A percentile compares a stretch with the other conserved stretches of the same genome.
phyloP scores from a whole-genome alignment of 2,329 filamentous ascomycete species.

The Calycina marina region DNA sequence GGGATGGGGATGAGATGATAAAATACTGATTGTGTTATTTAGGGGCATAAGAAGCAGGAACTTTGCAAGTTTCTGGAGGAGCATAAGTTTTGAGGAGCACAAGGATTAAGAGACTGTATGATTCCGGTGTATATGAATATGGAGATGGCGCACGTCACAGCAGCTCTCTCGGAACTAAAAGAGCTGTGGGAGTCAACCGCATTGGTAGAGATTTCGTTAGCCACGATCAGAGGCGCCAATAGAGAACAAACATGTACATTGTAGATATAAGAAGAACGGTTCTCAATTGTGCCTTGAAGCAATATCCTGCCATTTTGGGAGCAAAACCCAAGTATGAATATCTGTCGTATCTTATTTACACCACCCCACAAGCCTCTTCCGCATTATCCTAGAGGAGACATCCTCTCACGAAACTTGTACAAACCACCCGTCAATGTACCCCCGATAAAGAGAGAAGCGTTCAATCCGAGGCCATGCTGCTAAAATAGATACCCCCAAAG shows the following conservation, averaged over 20 bases:
- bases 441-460: conserved; percentile 8
- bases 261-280: no score
- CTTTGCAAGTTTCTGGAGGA: conserved; percentile 32
- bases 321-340: no score
- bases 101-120: neutral
- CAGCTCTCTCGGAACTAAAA: no score
- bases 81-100: conserved; percentile 1
- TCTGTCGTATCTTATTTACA: neutral
- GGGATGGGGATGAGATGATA: neutral
- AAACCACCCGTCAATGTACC: conserved; percentile 9
- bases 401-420: conserved; percentile 18
- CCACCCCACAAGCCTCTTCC: conserved; percentile 2
- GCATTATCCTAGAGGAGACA: conserved; percentile 10
- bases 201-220: no score
- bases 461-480: conserved; percentile 11
- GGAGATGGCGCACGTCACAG: no score
- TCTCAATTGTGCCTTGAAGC: no score
- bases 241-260: no score
- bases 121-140: neutral
- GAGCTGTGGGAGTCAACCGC: no score
- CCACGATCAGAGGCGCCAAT: no score
- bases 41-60: conserved; percentile 35
- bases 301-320: no score
- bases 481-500: conserved; percentile 9
- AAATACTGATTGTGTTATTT: conserved; percentile 6